phyloP scores from a whole-genome alignment of 2,329 filamentous ascomycete genomes.

The Ceratocystiopsis brevicomis region DNA sequence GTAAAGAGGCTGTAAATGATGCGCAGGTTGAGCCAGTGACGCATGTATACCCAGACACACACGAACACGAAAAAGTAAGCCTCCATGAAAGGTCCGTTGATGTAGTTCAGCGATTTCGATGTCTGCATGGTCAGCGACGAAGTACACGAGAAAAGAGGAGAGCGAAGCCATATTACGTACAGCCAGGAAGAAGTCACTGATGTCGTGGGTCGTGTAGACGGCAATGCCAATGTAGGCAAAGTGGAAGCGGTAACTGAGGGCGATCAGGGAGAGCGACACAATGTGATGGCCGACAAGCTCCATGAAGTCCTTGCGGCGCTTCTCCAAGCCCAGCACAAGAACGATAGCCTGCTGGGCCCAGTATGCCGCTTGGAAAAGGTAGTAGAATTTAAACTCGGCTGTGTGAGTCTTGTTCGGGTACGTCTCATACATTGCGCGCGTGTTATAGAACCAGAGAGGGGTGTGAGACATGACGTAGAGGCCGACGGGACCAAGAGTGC shows the following conservation, averaged over 20 bases:
- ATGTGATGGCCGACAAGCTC: constrained; percentile 85
- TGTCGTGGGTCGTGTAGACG: constrained; percentile 87
- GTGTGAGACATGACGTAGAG: constrained; percentile 80
- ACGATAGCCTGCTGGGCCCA: constrained; percentile 93
- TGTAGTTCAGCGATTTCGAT: constrained; percentile 81
- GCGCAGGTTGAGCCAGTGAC: constrained; percentile 65
- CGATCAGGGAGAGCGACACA: constrained; percentile 70
- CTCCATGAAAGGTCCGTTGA: constrained; percentile 58
- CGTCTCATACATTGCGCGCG: constrained; percentile 68
- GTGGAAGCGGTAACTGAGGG: constrained; percentile 80
- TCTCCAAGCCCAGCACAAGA: constrained; percentile 69
- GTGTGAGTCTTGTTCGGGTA: constrained; percentile 74
- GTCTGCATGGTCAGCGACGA: constrained; percentile 31
- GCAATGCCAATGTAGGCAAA: constrained; percentile 89
- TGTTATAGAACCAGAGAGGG: constrained; percentile 95
- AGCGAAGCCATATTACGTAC: constrained; percentile 27
- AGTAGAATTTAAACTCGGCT: constrained; percentile 80
- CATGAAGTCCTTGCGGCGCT: constrained; percentile 86
- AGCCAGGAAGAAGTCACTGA: constrained; percentile 88
- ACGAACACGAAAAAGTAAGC: constrained; percentile 79
- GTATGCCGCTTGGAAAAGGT: constrained; percentile 83
- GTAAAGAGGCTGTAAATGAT: constrained; percentile 61
- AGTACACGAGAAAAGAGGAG: neutral
- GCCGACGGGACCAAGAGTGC: constrained; percentile 60
- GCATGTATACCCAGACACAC: constrained; percentile 69